These are phyloP conservation scores for Syzygium grande DNA, from an alignment of 345 rosid genomes.

Conservation along the genomic window DNA sequence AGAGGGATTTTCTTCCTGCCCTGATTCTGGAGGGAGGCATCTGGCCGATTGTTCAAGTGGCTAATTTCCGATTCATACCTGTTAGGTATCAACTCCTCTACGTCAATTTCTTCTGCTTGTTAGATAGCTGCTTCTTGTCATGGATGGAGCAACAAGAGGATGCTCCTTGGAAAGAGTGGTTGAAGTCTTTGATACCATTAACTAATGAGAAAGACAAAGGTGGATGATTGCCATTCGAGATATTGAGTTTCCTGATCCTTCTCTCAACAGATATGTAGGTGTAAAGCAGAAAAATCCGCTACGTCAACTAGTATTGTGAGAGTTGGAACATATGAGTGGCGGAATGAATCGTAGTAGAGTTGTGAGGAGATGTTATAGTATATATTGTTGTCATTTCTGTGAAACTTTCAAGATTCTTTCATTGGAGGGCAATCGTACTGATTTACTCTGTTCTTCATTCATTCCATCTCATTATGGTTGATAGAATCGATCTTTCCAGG, in stretches of 20 bases:
- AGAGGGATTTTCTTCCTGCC: conserved; percentile 92
- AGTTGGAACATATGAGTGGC: not conserved
- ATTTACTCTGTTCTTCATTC: not conserved
- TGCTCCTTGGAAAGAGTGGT: conserved; percentile 91
- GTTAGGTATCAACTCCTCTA: conserved; percentile 90
- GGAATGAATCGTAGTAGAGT: not conserved
- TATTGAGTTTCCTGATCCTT: not conserved
- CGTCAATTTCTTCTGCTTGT: conserved; percentile 77
- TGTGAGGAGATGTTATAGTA: not conserved
- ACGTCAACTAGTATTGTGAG: not conserved
- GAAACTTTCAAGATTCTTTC: not conserved
- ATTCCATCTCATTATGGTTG: not conserved
- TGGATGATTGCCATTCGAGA: conserved; percentile 6
- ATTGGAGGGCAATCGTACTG: not conserved
- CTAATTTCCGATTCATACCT: conserved; percentile 75
- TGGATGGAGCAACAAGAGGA: conserved; percentile 94
- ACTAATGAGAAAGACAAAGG: conserved; percentile 8
- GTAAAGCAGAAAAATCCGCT: not conserved
- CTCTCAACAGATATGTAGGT: not conserved
- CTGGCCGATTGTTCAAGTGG: conserved; percentile 87
- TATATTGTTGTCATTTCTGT: not conserved
- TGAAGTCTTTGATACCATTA: conserved; percentile 10
- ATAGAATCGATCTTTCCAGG: not conserved
- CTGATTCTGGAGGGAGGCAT: conserved; percentile 72
- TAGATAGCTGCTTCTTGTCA: conserved; percentile 85